Evolutionary conservation across 345 rosid genomes (phyloP).

Genomic region (Citrus unshiu): DNA sequence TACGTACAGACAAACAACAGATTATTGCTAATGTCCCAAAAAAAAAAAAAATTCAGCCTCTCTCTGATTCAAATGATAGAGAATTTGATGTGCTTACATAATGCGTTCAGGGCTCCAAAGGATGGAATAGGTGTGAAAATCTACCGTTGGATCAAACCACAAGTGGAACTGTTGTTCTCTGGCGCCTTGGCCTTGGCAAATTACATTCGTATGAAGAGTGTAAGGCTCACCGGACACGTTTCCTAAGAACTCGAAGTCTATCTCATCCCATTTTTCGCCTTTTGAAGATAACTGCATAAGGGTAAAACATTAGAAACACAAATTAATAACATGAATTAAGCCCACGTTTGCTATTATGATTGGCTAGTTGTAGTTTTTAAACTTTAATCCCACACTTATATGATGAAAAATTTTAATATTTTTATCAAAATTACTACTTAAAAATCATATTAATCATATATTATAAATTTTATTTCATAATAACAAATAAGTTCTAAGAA

Average conservation of each 20-base stretch:
- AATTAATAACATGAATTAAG: neutral
- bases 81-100: constrained; percentile 33
- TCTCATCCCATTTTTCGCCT: constrained; percentile 62
- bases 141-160: constrained; percentile 68
- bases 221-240: constrained; percentile 66
- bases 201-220: constrained; percentile 60
- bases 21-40: neutral
- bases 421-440: too few species aligned
- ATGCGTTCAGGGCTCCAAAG: constrained; percentile 57
- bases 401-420: too few species aligned
- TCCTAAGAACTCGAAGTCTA: constrained; percentile 76
- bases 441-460: too few species aligned
- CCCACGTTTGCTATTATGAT: too few species aligned
- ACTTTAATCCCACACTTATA: too few species aligned
- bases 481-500: neutral
- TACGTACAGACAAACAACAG: neutral
- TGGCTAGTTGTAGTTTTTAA: too few species aligned
- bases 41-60: neutral
- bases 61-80: neutral
- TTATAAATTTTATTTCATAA: too few species aligned
- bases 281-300: constrained; percentile 45
- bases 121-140: constrained; percentile 68
- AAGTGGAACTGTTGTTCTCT: constrained; percentile 76
- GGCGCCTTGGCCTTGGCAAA: constrained; percentile 59
- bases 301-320: neutral